Evolutionary conservation across 208 protist genomes (phyloP), one percentile per base, ranked within the genome.

Genomic region (Tritrichomonas musculus): DNA sequence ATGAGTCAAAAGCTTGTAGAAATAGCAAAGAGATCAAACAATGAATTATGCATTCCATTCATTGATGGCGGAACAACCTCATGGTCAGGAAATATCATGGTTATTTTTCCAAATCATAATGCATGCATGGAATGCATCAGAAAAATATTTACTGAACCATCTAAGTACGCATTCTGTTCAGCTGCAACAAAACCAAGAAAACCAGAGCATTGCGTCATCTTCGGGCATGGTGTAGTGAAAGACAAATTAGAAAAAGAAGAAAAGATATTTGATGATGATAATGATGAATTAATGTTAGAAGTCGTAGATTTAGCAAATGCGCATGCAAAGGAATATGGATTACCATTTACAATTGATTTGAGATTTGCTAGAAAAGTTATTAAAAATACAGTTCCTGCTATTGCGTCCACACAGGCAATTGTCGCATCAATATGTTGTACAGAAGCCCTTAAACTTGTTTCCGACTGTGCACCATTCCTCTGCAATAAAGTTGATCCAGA

Each of bases 351-450:
- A 27, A 96, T 97, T 44, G 98, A 93, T 72, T 94, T 93, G 92
- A 93, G 92, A 9, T 49, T 93, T n/a, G 69, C 92, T 39, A 93
- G 94, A 92, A 97, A 98, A 72, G 98, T 99, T 0, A 95, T 98
- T 5, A 99, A 99, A 94, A 98, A 99, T 93, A 98, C 99, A 92
- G 98, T 99, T 93, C 99, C 99, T 3, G 98, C 98, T 0, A 98
- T 99, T 47, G 97, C 98, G 47, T 98, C 98, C 55, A 99, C 98
- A 39, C 99, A 99, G 94, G 98, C 98, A n/a, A 96, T 99, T 73
- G 97, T 99, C 39, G 97, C 97, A 27, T 82, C 73, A 1, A 44
- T 82, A 4, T 82, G 73, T 53, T n/a, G 39, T 53, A 82, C 73
- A n/a, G 73, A 82, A 53, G 73, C 73, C 25, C 30, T 82, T 30